Base-by-base conservation (phyloP, 108 stramenopile species). In the Craspedostauros australis region DNA sequence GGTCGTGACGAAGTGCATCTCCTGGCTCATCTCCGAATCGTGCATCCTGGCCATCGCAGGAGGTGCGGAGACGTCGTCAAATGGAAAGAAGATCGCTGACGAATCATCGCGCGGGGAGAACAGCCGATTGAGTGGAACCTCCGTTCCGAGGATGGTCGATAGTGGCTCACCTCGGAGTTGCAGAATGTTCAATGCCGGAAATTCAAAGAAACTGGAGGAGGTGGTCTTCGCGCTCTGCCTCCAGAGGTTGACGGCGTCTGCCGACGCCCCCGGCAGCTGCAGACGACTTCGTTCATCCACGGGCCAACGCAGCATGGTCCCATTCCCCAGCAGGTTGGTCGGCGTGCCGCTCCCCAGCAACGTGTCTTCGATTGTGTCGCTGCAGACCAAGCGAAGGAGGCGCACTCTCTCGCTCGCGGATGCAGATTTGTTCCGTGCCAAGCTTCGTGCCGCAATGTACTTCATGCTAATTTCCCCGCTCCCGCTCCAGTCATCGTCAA, bases 401-500 rank as follows among this genome's bases (percentile, higher is more conserved):
- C 71, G 22, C 32, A 19, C 34, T 23, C 34, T 42, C 39, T 37
- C 51, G 30, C 48, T 65, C 32, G 36, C 24, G 24, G 18, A 41
- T 44, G 20, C 25, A 39, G 46, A 61, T 62, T 59, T 56, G 59
- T 47, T 36, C 50, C 33, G 12, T 40, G 36, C 32, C 49, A 59
- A n/a, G n/a, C n/a, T n/a, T 14, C 71, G 51, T 20, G 36, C 28
- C 21, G 78, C 15, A 14, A 85, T 47, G 4, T 72, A 57, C 3
- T 56, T 38, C 24, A 82, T 38, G 26, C 72, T 53, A 5, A 63
- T 27, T 25, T 62, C 68, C 21, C 64, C 73, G 25, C 84, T 50
- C 23, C 92, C 84, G 47, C 81, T 83, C 92, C 88, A 90, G 64
- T 94, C 92, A 31, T 84, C 82, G 41, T 94, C 92, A n/a, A 94